Evolutionary conservation across 306 rosid genomes (phyloP), one percentile per base, ranked within the genome.

Genomic region (Vigna reflexopilosa): DNA sequence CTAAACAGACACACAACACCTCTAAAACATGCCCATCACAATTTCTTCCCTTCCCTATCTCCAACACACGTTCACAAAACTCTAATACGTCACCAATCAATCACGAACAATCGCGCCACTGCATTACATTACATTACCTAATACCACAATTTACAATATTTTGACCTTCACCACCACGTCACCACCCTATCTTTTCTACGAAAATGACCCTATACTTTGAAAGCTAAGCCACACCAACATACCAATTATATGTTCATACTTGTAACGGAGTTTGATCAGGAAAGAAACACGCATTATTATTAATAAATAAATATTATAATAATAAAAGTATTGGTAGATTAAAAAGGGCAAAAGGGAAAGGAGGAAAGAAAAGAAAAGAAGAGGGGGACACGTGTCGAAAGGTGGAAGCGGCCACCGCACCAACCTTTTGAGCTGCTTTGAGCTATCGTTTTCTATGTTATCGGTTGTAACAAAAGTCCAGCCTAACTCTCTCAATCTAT

Each of bases 401-500:
- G 6, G 1, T 3, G 51, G 30, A 36, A 11, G 63, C 67, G 9
- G 4, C 76, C 80, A 76, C 55, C 64, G 40, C 80, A 52, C 0
- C 1, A 45, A 12, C 70, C 72, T 75, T 77, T 8, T 42, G 47
- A 9, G 3, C 47, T 42, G n/a, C 70, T 75, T 72, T 77, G 47
- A 57, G 1, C 14, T 55, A 70, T 79, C 83, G 20, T 77, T 79
- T 28, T 48, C 82, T 4, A 49, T 72, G 52, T 9, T 73, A 32
- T 77, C 65, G 30, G 72, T 45, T 24, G 26, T 74, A 28, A 59
- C 86, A 69, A 83, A 83, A 80, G 38, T 84, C 87, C 86, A 76
- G 91, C 98, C 97, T 84, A 92, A 94, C 93, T 85, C 80, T 67
- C 70, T 45, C 50, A 83, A 82, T 84, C 78, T 76, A 80, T 84